Base-by-base conservation (phyloP, 2,329 filamentous ascomycete species). In the Exophiala oligosperma region DNA sequence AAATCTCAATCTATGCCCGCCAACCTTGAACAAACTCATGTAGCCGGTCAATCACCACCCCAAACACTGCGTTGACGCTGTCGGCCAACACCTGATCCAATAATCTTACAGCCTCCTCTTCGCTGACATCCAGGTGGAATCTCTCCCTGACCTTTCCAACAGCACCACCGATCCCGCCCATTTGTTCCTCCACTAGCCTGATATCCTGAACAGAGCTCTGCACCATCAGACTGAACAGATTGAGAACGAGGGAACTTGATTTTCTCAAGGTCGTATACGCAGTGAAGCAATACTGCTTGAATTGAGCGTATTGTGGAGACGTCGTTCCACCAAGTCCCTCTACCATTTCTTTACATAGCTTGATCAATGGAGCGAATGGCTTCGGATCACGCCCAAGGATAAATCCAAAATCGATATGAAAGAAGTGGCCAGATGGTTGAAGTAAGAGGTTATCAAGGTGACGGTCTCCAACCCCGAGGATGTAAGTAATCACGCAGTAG, bases 401-500 rank as follows among this genome's bases (percentile, higher is more conserved):
- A 74, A 96, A 99, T 43, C 95, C 94, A 69, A 99, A 99, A 73
- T 99, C 94, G 29, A 93, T 92, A 72, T 99, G 94, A 82, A 99
- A 97, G 79, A 99, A 99, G 74, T 95, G 91, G 3, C 85, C 94
- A 66, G 92, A 89, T 0, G 94, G 92, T 0, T 92, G 85, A 4
- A 99, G 84, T 26, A 99, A 85, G 1, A 99, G 84, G 69, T 99
- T 99, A 72, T 99, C 94, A 2, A 97, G 82, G 74, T 99, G 94
- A 1, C 94, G 87, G 72, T 99, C 94, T 21, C 94, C 94, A 2
- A 99, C 94, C 32, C 94, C 95, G 11, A 99, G 84, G 14, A 99
- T 90, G 73, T 99, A 99, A 0, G 95, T 99, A 66, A 99, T 97
- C 12, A 99, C 94, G 73, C 94, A 97, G 76, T 99, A 99, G 35